phyloP scores from a whole-genome alignment of 495 filamentous ascomycete genomes.

The Melanomma pulvis-pyrius region DNA sequence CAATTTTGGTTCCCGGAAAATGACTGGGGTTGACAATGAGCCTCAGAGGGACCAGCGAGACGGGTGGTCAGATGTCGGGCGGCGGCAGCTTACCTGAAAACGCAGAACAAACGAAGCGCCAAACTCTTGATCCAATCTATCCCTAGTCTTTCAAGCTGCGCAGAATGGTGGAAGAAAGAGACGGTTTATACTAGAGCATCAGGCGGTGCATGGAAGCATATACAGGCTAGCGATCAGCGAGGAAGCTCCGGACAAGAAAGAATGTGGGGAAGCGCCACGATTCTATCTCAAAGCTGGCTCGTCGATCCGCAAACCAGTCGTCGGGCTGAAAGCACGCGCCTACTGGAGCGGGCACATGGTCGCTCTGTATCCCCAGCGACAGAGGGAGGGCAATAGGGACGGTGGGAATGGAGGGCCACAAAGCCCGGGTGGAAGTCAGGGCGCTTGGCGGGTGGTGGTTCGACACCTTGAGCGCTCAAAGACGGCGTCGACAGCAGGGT shows the following conservation, averaged over 20 bases:
- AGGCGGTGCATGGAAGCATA: conserved; percentile 31
- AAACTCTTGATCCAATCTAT: conserved; percentile 41
- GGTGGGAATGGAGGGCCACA: conserved; percentile 16
- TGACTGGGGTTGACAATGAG: conserved; percentile 31
- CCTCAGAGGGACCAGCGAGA: not conserved
- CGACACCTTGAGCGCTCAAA: conserved; percentile 18
- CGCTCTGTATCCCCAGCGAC: conserved; percentile 37
- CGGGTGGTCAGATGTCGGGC: not conserved
- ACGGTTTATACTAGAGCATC: conserved; percentile 34
- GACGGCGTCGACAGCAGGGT: conserved; percentile 26
- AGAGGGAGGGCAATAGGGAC: conserved; percentile 22
- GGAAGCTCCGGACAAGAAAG: conserved; percentile 30
- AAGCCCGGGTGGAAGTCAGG: conserved; percentile 18
- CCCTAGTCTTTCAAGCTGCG: conserved; percentile 41
- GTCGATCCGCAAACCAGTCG: conserved; percentile 30
- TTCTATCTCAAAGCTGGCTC: conserved; percentile 22
- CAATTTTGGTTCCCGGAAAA: conserved; percentile 29
- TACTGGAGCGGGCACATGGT: conserved; percentile 38
- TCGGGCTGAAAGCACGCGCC: conserved; percentile 19
- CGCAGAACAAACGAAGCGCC: conserved; percentile 30
- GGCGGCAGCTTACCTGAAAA: conserved; percentile 27
- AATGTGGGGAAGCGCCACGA: conserved; percentile 41
- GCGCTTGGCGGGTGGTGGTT: conserved; percentile 36
- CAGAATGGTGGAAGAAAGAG: conserved; percentile 38
- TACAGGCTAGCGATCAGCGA: conserved; percentile 14